These are phyloP conservation scores for Pseudozyma pruni DNA, from an alignment of 1,284 basidiomycete species.

Conservation along the genomic window DNA sequence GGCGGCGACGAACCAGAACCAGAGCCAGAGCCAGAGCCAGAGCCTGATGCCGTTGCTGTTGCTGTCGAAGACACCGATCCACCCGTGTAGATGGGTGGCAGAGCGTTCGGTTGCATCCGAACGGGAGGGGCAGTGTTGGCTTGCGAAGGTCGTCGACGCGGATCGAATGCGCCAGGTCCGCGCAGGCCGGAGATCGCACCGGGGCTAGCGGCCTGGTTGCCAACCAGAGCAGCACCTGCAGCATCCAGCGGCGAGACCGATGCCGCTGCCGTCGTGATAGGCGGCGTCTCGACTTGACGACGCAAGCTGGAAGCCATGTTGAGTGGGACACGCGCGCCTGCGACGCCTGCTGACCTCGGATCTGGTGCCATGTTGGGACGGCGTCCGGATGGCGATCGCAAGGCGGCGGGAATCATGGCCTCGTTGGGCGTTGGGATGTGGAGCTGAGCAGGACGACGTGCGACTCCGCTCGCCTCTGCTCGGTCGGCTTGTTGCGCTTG, in stretches of 20 bases:
- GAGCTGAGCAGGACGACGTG: slow-evolving; percentile 35
- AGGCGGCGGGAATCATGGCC: slow-evolving; percentile 35
- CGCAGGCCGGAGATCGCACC: slow-evolving; percentile 7
- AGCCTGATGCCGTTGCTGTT: neutral
- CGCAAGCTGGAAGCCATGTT: slow-evolving; percentile 55
- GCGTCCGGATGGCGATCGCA: slow-evolving; percentile 53
- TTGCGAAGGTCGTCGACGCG: slow-evolving; percentile 33
- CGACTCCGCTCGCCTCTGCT: slow-evolving; percentile 1
- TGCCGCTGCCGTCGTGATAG: slow-evolving; percentile 7
- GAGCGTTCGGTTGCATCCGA: slow-evolving; percentile 19
- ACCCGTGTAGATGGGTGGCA: slow-evolving; percentile 37
- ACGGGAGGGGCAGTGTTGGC: slow-evolving; percentile 7
- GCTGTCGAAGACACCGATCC: slow-evolving; percentile 13
- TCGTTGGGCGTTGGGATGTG: slow-evolving; percentile 24
- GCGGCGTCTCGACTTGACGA: slow-evolving; percentile 55
- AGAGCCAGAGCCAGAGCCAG: slow-evolving; percentile 1
- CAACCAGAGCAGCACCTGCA: slow-evolving; percentile 18
- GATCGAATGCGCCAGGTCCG: slow-evolving; percentile 44
- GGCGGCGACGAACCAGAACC: slow-evolving; percentile 34
- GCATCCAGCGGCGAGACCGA: slow-evolving; percentile 29
- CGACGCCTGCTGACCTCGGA: slow-evolving; percentile 29
- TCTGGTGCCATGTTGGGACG: slow-evolving; percentile 56
- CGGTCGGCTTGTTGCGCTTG: slow-evolving; percentile 3
- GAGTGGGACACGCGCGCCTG: slow-evolving; percentile 17
- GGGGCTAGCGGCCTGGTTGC: neutral